These are phyloP conservation scores for Tolypocladium capitatum DNA, from an alignment of 2,329 filamentous ascomycete genomes.

Conservation along the genomic window DNA sequence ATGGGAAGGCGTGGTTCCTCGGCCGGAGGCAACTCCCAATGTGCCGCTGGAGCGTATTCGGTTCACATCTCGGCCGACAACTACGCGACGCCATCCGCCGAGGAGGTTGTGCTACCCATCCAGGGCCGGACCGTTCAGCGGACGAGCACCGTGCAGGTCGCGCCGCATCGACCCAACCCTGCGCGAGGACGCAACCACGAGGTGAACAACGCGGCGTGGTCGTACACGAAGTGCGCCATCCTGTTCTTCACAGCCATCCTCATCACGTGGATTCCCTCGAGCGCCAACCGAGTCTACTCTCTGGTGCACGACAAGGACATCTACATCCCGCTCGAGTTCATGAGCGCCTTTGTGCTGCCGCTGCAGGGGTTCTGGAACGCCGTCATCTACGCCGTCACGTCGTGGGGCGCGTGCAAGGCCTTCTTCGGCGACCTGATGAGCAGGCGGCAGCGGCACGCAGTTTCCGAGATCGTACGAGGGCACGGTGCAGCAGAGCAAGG, in stretches of 20 bases:
- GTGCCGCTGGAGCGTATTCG: slow-evolving; percentile 27
- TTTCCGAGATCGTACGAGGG: slow-evolving; percentile 20
- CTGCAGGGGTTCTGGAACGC: slow-evolving; percentile 80
- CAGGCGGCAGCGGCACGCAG: slow-evolving; percentile 14
- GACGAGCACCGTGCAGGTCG: slow-evolving; percentile 6
- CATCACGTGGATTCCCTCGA: slow-evolving; percentile 66
- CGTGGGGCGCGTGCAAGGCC: slow-evolving; percentile 47
- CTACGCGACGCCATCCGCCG: slow-evolving; percentile 2
- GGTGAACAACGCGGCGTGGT: slow-evolving; percentile 51
- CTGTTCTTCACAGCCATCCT: slow-evolving; percentile 60
- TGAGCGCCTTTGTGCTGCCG: slow-evolving; percentile 62
- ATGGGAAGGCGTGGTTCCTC: slow-evolving; percentile 9
- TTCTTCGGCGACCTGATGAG: slow-evolving; percentile 25
- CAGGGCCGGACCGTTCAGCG: slow-evolving; percentile 10
- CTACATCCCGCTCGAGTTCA: slow-evolving; percentile 50
- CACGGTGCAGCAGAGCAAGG: slow-evolving; percentile 7
- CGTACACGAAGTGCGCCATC: slow-evolving; percentile 56
- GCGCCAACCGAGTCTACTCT: slow-evolving; percentile 62
- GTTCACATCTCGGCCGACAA: slow-evolving; percentile 36
- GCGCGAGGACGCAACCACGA: slow-evolving; percentile 30
- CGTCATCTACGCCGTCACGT: slow-evolving; percentile 61
- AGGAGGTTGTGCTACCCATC: slow-evolving; percentile 14
- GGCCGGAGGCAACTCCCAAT: slow-evolving; percentile 4
- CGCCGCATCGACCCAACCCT: slow-evolving; percentile 12
- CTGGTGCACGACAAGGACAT: slow-evolving; percentile 41